phyloP scores from a whole-genome alignment of 129 eudicot genomes.

The Tanacetum coccineum region DNA sequence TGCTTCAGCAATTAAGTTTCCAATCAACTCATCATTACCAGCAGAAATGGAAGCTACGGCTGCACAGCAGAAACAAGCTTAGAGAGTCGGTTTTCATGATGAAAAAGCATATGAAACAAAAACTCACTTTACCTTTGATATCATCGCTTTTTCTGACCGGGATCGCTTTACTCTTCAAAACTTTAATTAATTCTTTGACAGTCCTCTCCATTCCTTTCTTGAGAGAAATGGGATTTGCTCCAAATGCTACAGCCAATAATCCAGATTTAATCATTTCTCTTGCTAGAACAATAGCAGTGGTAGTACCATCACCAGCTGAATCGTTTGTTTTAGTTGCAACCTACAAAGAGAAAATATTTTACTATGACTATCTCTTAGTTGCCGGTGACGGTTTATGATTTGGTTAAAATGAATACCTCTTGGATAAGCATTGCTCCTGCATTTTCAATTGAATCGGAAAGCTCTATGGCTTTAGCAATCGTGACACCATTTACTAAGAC shows the following conservation, averaged over 20 bases:
- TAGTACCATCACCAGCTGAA: conserved; percentile 93
- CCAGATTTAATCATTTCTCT: conserved; percentile 90
- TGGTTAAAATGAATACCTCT: conserved; percentile 48
- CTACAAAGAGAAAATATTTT: conserved; percentile 33
- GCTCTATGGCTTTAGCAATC: conserved; percentile 85
- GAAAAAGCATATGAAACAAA: no score
- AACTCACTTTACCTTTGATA: conserved; percentile 49
- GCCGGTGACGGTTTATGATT: not conserved
- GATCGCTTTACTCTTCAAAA: conserved; percentile 48
- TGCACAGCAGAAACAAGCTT: conserved; percentile 25
- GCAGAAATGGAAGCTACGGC: conserved; percentile 92
- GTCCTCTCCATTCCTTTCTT: conserved; percentile 89
- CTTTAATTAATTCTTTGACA: conserved; percentile 55
- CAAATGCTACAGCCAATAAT: conserved; percentile 68
- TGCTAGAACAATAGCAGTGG: conserved; percentile 88
- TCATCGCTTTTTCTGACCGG: conserved; percentile 66
- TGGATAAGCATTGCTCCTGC: conserved; percentile 73
- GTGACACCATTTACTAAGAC: conserved; percentile 96
- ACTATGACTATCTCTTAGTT: not conserved
- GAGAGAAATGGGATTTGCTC: conserved; percentile 81
- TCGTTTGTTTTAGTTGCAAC: conserved; percentile 86
- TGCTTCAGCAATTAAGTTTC: conserved; percentile 77
- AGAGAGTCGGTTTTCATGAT: not conserved
- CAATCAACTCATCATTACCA: conserved; percentile 88
- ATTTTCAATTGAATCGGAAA: conserved; percentile 82